phyloP scores from a whole-genome alignment of 805 yeast species.

The Jamesozyma spencerorum region DNA sequence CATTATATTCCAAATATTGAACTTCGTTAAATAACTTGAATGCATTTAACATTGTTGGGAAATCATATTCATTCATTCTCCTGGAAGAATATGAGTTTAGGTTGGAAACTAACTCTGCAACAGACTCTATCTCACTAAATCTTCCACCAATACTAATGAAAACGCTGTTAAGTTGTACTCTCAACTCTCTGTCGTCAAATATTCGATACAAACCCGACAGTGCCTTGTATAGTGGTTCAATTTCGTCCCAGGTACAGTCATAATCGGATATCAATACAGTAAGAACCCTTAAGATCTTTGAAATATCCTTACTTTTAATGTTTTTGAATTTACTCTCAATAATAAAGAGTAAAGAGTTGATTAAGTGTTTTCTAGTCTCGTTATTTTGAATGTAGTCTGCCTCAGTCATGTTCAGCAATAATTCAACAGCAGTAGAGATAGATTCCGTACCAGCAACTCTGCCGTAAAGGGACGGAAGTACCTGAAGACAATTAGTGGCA shows the following conservation, averaged over 20 bases:
- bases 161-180: constrained; percentile 52
- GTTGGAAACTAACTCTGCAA: constrained; percentile 48
- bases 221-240: constrained; percentile 40
- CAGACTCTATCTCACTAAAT: constrained; percentile 35
- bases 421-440: constrained; percentile 42
- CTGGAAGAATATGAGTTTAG: constrained; percentile 59
- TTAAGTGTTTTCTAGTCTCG: constrained; percentile 42
- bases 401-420: constrained; percentile 44
- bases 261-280: constrained; percentile 44
- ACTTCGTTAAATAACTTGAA: constrained; percentile 56
- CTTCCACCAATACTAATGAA: constrained; percentile 50
- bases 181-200: constrained; percentile 50
- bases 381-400: constrained; percentile 50
- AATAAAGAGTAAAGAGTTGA: constrained; percentile 49
- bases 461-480: constrained; percentile 43
- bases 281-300: constrained; percentile 49
- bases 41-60: constrained; percentile 60
- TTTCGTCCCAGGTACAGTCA: constrained; percentile 44
- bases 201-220: constrained; percentile 50
- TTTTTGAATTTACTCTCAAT: constrained; percentile 49
- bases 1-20: constrained; percentile 35
- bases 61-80: constrained; percentile 69
- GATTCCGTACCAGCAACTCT: constrained; percentile 35
- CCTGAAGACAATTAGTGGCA: constrained; percentile 45
- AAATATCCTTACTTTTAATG: constrained; percentile 44